Evolutionary conservation across 2,329 filamentous ascomycete species (phyloP).

Genomic region (Blastomyces gilchristii): DNA sequence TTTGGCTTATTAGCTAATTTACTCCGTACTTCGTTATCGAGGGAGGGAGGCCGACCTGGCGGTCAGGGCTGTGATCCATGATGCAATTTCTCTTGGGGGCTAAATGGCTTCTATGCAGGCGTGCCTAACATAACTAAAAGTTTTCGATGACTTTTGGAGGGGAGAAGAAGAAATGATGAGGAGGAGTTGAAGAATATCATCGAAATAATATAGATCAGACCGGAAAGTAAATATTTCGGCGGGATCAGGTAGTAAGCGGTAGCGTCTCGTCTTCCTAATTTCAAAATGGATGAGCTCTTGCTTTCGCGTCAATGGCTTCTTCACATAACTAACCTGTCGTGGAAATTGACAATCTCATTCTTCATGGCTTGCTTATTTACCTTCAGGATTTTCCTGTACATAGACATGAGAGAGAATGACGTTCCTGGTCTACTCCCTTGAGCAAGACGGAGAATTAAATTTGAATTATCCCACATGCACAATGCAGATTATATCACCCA

Average conservation of each 20-base stretch:
- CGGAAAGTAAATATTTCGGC: background rate
- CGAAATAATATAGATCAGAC: background rate
- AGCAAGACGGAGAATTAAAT: background rate
- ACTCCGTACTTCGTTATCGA: too few relatives aligned
- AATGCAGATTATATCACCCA: background rate
- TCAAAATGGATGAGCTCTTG: background rate
- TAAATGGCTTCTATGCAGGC: background rate
- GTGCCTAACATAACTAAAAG: conserved; percentile 1
- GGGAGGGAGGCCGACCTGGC: background rate
- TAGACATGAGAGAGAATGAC: background rate
- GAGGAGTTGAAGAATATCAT: background rate
- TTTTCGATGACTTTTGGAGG: background rate
- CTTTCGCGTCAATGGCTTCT: background rate
- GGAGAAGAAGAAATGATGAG: background rate
- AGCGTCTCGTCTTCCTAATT: background rate
- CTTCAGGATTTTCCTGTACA: background rate
- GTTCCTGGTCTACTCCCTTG: background rate
- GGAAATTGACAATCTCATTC: background rate
- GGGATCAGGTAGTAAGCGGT: background rate
- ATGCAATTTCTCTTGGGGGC: background rate
- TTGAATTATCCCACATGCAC: background rate
- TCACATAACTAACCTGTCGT: background rate
- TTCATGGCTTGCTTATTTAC: background rate
- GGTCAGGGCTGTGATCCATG: background rate
- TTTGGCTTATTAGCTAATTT: background rate